Evolutionary conservation across 2,329 filamentous ascomycete species (phyloP).

Genomic region (Plenodomus lindquistii): DNA sequence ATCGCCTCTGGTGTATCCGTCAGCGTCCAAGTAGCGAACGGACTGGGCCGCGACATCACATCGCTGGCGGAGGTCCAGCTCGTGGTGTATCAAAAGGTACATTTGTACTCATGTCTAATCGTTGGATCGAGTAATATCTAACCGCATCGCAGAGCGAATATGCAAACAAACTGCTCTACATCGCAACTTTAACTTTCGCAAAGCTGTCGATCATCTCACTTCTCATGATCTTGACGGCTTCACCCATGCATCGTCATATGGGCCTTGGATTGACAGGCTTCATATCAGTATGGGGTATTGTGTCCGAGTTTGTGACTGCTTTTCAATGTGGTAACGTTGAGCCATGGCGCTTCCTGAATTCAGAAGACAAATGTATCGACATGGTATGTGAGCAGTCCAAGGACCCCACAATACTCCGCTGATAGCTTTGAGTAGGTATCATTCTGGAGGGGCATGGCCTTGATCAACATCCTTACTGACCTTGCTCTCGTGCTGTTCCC

Average conservation of each 20-base stretch:
- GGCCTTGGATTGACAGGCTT: conserved; percentile 29
- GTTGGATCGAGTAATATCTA: background rate
- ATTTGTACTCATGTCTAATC: conserved; percentile 1
- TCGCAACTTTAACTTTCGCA: conserved; percentile 38
- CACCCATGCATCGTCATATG: conserved; percentile 32
- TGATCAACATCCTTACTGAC: conserved; percentile 41
- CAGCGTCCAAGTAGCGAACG: conserved; percentile 34
- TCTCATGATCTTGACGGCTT: conserved; percentile 40
- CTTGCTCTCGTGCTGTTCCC: conserved; percentile 39
- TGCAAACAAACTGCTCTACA: conserved; percentile 40
- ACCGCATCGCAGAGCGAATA: conserved; percentile 33
- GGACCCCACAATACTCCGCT: background rate
- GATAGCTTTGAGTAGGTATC: conserved; percentile 17
- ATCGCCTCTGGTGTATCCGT: conserved; percentile 40
- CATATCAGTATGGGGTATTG: conserved; percentile 37
- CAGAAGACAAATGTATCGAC: conserved; percentile 20
- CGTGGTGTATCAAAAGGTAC: conserved; percentile 37
- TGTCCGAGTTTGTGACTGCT: conserved; percentile 31
- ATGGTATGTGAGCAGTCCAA: conserved; percentile 20
- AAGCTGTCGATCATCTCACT: conserved; percentile 43
- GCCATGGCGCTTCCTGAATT: conserved; percentile 31
- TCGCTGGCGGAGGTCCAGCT: conserved; percentile 22
- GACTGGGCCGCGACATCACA: conserved; percentile 33
- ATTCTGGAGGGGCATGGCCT: conserved; percentile 37
- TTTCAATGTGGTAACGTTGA: conserved; percentile 37